Evolutionary conservation across 2,329 filamentous ascomycete genomes (phyloP).

Genomic region (Triangularia setosa): DNA sequence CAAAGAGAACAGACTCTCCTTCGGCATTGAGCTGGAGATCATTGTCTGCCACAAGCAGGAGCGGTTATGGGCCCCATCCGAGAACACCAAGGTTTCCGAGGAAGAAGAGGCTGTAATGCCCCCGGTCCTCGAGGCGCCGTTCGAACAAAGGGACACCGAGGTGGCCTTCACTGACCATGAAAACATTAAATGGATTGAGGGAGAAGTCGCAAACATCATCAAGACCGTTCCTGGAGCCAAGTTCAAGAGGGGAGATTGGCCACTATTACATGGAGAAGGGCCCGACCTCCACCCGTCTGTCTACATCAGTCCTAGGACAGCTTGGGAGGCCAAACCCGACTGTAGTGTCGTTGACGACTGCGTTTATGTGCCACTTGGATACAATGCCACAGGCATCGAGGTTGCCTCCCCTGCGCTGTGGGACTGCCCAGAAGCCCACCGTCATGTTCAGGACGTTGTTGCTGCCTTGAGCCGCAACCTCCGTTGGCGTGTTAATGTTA

Average conservation of each 20-base stretch:
- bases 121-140: neutral
- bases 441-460: conserved; percentile 11
- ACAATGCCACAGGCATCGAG: neutral
- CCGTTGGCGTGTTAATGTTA: conserved; percentile 8
- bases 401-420: conserved; percentile 13
- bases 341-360: neutral
- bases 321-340: neutral
- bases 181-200: neutral
- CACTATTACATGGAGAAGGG: neutral
- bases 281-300: neutral
- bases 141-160: neutral
- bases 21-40: conserved; percentile 19
- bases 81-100: neutral
- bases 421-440: conserved; percentile 12
- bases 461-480: conserved; percentile 2
- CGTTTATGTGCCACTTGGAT: neutral
- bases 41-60: conserved; percentile 8
- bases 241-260: neutral
- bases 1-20: conserved; percentile 5
- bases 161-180: neutral
- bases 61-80: neutral
- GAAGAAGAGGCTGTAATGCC: neutral
- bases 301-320: neutral
- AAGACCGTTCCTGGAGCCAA: neutral
- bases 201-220: neutral